These are phyloP conservation scores for Ceratocystiopsis sp. DNA, from an alignment of 2,329 filamentous ascomycete species.

Conservation along the genomic window DNA sequence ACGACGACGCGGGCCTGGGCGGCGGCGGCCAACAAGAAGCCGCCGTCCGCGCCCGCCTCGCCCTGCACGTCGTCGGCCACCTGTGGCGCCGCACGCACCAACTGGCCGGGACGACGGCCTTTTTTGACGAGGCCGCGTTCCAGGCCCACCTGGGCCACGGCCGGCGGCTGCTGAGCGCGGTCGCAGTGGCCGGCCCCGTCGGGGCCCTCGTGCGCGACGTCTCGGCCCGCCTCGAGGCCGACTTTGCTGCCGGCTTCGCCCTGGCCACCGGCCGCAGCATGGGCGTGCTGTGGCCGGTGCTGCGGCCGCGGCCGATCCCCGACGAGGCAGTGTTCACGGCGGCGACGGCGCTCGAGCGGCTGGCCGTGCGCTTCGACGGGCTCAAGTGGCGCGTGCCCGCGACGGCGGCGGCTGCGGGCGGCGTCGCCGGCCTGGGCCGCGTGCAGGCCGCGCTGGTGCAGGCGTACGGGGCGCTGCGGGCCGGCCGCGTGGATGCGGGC, in stretches of 20 bases:
- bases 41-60: too few relatives aligned
- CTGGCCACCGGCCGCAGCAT: conserved; percentile 62
- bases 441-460: conserved; percentile 37
- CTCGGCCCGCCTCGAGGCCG: conserved; percentile 26
- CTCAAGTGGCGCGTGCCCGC: conserved; percentile 38
- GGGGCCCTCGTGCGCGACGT: too few relatives aligned
- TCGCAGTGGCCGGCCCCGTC: too few relatives aligned
- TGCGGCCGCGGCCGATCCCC: conserved; percentile 46
- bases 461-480: conserved; percentile 38
- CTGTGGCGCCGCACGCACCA: conserved; percentile 40
- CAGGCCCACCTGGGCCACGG: conserved; percentile 43
- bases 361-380: conserved; percentile 42
- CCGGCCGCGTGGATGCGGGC: conserved; percentile 10
- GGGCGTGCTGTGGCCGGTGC: conserved; percentile 58
- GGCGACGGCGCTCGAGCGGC: conserved; percentile 32
- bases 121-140: conserved; percentile 49
- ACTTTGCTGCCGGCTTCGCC: conserved; percentile 54
- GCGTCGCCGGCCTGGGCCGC: conserved; percentile 27
- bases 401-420: conserved; percentile 29
- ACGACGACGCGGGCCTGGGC: too few relatives aligned
- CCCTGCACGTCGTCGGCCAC: conserved; percentile 26
- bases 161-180: conserved; percentile 21
- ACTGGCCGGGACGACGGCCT: conserved; percentile 24
- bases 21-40: too few relatives aligned
- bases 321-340: conserved; percentile 27